Conservation (phyloP, 805 yeast genomes). For the Candida xyloterini region DNA sequence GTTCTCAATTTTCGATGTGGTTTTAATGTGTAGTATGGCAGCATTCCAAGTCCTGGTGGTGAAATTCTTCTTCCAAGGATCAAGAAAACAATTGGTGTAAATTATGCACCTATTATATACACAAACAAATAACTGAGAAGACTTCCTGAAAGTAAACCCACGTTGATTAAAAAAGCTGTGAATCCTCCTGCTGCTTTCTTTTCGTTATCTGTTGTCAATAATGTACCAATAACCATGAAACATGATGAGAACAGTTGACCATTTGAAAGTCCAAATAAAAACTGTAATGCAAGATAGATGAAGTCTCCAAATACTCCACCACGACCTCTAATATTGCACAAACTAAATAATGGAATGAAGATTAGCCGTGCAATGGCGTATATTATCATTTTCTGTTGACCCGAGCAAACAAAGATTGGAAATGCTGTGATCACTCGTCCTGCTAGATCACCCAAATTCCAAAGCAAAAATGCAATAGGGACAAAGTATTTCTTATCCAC, state of each 20-base stretch:
- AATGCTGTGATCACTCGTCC: slow-evolving; percentile 72
- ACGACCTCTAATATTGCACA: slow-evolving; percentile 55
- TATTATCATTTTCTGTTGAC: slow-evolving; percentile 43
- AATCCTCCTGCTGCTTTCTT: slow-evolving; percentile 93
- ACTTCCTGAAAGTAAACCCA: slow-evolving; percentile 80
- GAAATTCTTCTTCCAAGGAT: slow-evolving; percentile 67
- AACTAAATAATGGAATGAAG: slow-evolving; percentile 69
- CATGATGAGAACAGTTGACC: slow-evolving; percentile 82
- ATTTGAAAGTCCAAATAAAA: slow-evolving; percentile 79
- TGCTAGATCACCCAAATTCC: slow-evolving; percentile 86
- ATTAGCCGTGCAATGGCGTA: slow-evolving; percentile 55
- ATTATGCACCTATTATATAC: slow-evolving; percentile 12
- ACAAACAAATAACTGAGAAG: slow-evolving; percentile 69
- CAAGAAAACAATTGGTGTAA: slow-evolving; percentile 63
- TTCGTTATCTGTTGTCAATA: slow-evolving; percentile 50
- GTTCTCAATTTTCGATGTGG: slow-evolving; percentile 64
- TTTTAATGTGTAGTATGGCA: slow-evolving; percentile 68
- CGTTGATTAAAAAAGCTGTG: slow-evolving; percentile 72
- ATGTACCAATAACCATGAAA: slow-evolving; percentile 40
- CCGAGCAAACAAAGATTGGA: slow-evolving; percentile 39
- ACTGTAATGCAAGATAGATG: slow-evolving; percentile 66
- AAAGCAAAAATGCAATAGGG: slow-evolving; percentile 75
- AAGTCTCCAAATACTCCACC: slow-evolving; percentile 53
- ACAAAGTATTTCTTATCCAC: slow-evolving; percentile 46
- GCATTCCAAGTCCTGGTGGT: slow-evolving; percentile 64